A percentile compares a stretch with the other conserved stretches of the same genome.
Evolutionary conservation across 495 filamentous ascomycete genomes (phyloP).

Genomic region (Lineolata rhizophorae): DNA sequence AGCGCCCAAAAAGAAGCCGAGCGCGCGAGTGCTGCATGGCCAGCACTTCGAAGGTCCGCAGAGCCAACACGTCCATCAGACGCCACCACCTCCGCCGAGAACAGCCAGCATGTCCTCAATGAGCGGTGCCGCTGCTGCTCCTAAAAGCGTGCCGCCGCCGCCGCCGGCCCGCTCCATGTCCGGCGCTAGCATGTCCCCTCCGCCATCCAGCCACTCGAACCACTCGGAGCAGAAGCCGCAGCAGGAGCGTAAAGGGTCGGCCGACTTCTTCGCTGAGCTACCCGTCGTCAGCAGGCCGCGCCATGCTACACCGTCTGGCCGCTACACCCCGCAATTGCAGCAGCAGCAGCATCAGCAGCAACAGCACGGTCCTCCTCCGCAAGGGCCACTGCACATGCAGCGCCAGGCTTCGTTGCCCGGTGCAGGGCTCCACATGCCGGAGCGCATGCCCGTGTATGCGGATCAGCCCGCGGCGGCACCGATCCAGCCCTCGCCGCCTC

Average conservation of each 20-base stretch:
- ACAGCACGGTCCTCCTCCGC: too few species aligned
- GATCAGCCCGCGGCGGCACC: too few species aligned
- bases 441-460: too few species aligned
- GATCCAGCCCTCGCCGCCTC: too few species aligned
- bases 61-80: slow-evolving; percentile 8
- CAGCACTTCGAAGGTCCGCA: too few species aligned
- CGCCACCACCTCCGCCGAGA: slow-evolving; percentile 30
- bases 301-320: slow-evolving; percentile 23
- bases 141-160: slow-evolving; percentile 11
- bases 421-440: too few species aligned
- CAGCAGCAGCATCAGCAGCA: too few species aligned
- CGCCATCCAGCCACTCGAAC: slow-evolving; percentile 14
- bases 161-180: slow-evolving; percentile 15
- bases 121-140: too few species aligned
- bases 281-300: slow-evolving; percentile 40
- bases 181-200: slow-evolving; percentile 13
- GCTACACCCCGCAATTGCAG: slow-evolving; percentile 30
- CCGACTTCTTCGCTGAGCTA: slow-evolving; percentile 75
- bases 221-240: slow-evolving; percentile 6
- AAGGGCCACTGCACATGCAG: too few species aligned
- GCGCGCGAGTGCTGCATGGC: too few species aligned
- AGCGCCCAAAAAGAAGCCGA: slow-evolving; percentile 36
- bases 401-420: too few species aligned
- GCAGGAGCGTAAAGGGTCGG: slow-evolving; percentile 7
- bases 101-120: slow-evolving; percentile 31